A percentile compares a stretch with the other conserved stretches of the same genome.
Evolutionary conservation across 352 stramenopile species (phyloP).

Genomic region (Globisporangium spinosum): DNA sequence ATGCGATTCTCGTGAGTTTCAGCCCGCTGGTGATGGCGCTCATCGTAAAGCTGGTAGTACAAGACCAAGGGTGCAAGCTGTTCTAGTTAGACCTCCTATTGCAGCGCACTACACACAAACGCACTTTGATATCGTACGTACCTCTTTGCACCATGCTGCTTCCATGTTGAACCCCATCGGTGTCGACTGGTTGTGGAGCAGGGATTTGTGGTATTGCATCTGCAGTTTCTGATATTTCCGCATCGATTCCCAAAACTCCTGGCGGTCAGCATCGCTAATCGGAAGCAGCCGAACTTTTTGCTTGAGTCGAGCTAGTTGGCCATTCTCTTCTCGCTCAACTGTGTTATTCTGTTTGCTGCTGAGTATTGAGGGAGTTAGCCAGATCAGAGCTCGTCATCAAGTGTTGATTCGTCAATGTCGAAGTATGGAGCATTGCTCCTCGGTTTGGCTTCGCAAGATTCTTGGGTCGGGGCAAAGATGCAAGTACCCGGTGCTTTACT

Average conservation of each 20-base stretch:
- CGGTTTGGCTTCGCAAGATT: not conserved
- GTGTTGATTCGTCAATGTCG: not conserved
- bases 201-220: constrained; percentile 26
- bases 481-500: constrained; percentile 6
- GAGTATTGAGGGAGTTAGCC: not conserved
- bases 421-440: not conserved
- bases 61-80: not conserved
- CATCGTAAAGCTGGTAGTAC: constrained; percentile 35
- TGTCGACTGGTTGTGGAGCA: constrained; percentile 32
- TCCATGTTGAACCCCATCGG: constrained; percentile 58
- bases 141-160: constrained; percentile 44
- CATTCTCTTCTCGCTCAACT: constrained; percentile 19
- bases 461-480: constrained; percentile 1
- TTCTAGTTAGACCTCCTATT: not conserved
- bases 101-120: not conserved
- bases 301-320: constrained; percentile 46
- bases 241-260: constrained; percentile 44
- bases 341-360: not conserved
- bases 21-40: constrained; percentile 39
- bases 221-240: constrained; percentile 40
- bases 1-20: constrained; percentile 35
- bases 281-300: constrained; percentile 37
- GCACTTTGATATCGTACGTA: constrained; percentile 18
- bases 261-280: constrained; percentile 34
- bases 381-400: not conserved